phyloP scores from a whole-genome alignment of 202 grass and related monocot species.

The Cymbopogon flexuosus region DNA sequence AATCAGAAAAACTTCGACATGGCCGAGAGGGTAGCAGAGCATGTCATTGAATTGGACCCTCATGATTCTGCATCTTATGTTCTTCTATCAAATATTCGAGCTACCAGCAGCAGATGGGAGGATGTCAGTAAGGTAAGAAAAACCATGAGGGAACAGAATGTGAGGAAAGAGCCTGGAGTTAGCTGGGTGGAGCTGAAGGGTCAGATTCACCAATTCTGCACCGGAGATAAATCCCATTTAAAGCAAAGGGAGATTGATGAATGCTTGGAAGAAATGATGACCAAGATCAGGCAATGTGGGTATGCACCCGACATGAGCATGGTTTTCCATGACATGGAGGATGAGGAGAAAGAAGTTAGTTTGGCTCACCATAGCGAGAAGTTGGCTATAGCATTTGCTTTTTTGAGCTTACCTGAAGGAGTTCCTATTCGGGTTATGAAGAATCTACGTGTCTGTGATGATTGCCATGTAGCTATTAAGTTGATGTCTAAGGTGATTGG shows the following conservation, averaged over 20 bases:
- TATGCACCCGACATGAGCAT: not conserved
- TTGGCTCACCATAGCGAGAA: not conserved
- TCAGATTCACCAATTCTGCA: not conserved
- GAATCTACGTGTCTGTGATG: not conserved
- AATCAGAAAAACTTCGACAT: not conserved
- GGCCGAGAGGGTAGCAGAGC: not conserved
- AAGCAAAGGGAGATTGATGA: not conserved
- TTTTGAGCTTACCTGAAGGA: not conserved
- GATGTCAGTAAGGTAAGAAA: not conserved
- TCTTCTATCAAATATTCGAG: not conserved
- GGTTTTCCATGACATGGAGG: not conserved
- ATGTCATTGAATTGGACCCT: not conserved
- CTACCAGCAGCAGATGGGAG: not conserved
- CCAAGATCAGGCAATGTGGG: not conserved
- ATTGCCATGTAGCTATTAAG: not conserved
- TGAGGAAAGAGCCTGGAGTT: not conserved
- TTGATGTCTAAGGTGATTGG: not conserved
- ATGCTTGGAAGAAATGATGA: not conserved
- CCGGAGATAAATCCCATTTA: not conserved
- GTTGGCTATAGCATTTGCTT: not conserved
- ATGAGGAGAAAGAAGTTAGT: not conserved
- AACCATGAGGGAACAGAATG: not conserved
- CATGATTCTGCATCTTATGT: not conserved
- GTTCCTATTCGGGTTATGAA: not conserved
- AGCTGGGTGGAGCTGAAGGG: not conserved